Evolutionary conservation across 805 yeast species (phyloP), one percentile per base, ranked within the genome.

Genomic region (Candida tallmaniae): DNA sequence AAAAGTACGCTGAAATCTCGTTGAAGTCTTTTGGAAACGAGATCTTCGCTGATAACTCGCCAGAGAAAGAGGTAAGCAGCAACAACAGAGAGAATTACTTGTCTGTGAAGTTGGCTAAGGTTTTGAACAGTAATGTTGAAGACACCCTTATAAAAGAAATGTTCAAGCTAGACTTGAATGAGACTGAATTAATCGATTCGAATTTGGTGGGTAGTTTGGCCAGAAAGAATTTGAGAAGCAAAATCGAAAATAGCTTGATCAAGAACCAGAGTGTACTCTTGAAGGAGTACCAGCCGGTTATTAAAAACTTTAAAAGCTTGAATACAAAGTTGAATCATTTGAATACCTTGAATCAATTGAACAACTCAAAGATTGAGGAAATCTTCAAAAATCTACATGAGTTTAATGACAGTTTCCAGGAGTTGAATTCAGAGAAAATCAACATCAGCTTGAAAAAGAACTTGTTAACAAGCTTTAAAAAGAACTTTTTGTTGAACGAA

Each of bases 401-500:
- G 5, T 48, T 70, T 34, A 50, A 48, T 10, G 33, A 35, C 0
- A 48, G 52, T 9, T 49, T 69, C 5, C 39, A 47, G 3, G 37
- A 44, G 3, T 47, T 70, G 24, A 54, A 51, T 31, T 36, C 49
- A 6, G 52, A 66, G 22, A 60, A 60, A 34, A 53, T 52, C 13
- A 30, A 56, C n/a, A 35, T 71, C 19, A 50, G 48, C 50, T 43
- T 80, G 31, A 76, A 80, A 46, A 78, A 74, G 48, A 54, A 65
- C 23, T 48, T 84, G 1, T 54, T 84, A 26, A 46, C 56, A 0
- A 67, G 70, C 19, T 74, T 83, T 45, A 76, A 78, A 41, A 65
- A 70, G 4, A 73, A 74, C 37, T 86, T 83, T 50, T 75, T 89
- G 0, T 55, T 90, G 28, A 73, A 72, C 28, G 89, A 80, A 40